phyloP scores from a whole-genome alignment of 2,329 filamentous ascomycete species.

The Calonectria henricotiae region DNA sequence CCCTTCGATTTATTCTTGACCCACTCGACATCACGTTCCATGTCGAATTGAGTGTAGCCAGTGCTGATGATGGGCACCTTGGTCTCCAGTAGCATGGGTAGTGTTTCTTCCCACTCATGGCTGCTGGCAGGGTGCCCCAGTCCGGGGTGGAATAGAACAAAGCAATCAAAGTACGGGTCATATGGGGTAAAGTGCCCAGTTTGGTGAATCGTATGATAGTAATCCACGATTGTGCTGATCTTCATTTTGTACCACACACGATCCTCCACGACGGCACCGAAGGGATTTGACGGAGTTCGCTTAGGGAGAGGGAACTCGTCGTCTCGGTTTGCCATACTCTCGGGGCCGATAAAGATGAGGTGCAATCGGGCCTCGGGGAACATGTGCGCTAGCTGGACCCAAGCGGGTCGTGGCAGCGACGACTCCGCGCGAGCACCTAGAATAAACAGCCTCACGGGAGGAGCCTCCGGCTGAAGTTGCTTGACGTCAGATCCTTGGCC shows the following conservation, averaged over 20 bases:
- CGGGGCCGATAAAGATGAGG: constrained; percentile 94
- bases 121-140: constrained; percentile 94
- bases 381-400: constrained; percentile 94
- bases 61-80: constrained; percentile 96
- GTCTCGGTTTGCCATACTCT: constrained; percentile 95
- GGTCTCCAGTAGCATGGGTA: constrained; percentile 92
- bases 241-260: constrained; percentile 91
- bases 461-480: constrained; percentile 86
- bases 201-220: constrained; percentile 96
- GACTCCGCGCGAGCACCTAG: constrained; percentile 98
- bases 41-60: constrained; percentile 95
- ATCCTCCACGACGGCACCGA: constrained; percentile 94
- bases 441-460: constrained; percentile 92
- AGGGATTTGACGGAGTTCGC: constrained; percentile 89
- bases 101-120: constrained; percentile 93
- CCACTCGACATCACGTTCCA: constrained; percentile 94
- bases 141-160: constrained; percentile 97
- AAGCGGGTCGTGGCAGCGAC: constrained; percentile 92
- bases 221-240: constrained; percentile 97
- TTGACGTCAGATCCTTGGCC: constrained; percentile 84
- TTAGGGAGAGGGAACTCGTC: constrained; percentile 92
- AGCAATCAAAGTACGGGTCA: constrained; percentile 98
- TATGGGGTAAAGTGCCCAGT: constrained; percentile 93
- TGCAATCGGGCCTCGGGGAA: constrained; percentile 95
- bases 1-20: constrained; percentile 88